Conservation (phyloP, 2,329 filamentous ascomycete species). For the Knoxdaviesia capensis region DNA sequence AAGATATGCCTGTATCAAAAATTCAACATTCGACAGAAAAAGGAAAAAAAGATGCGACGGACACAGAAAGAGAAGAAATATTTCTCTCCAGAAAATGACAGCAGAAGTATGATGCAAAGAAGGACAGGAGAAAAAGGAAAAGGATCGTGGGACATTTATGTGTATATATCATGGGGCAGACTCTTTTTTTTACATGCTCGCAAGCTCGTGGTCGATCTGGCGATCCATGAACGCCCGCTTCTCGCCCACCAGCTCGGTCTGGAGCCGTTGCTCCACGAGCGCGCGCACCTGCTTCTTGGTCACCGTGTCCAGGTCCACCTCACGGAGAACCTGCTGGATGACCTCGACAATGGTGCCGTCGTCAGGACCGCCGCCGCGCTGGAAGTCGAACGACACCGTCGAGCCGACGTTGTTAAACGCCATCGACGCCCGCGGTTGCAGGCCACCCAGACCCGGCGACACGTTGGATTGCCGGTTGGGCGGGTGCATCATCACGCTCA, state of each 20-base stretch:
- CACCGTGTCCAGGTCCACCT: constrained; percentile 89
- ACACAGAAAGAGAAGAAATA: background rate
- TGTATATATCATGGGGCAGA: background rate
- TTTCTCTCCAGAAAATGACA: background rate
- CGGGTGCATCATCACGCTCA: constrained; percentile 37
- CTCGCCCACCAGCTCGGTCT: constrained; percentile 74
- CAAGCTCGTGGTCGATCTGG: constrained; percentile 83
- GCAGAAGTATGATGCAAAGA: background rate
- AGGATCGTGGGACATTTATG: background rate
- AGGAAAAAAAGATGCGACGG: background rate
- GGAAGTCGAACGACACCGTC: constrained; percentile 38
- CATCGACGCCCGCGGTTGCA: constrained; percentile 19
- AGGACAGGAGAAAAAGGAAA: constrained; percentile 1
- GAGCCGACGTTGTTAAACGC: constrained; percentile 30
- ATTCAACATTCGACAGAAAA: background rate
- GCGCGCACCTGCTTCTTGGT: constrained; percentile 95
- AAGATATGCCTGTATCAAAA: constrained; percentile 8
- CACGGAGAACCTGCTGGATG: constrained; percentile 61
- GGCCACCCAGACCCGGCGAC: constrained; percentile 21
- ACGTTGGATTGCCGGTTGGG: constrained; percentile 25
- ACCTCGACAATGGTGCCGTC: constrained; percentile 67
- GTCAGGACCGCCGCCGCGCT: constrained; percentile 45
- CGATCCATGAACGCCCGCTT: constrained; percentile 76
- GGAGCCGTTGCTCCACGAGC: constrained; percentile 79
- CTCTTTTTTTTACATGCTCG: constrained; percentile 51